phyloP scores from a whole-genome alignment of 1,139 yeast genomes.

The Nakaseomyces sp. region DNA sequence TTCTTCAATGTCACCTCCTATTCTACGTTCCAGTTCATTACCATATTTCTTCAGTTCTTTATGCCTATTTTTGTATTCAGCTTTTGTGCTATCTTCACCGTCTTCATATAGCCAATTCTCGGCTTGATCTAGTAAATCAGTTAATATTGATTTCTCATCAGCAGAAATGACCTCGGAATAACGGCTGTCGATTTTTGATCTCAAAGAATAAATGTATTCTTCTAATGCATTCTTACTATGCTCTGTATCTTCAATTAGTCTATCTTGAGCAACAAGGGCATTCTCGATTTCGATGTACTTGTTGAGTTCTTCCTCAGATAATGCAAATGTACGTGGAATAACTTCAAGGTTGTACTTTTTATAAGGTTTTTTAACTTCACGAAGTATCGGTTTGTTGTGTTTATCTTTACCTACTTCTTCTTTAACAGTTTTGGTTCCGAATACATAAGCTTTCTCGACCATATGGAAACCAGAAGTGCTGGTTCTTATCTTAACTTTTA shows the following conservation, averaged over 20 bases:
- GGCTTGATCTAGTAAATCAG: constrained; percentile 64
- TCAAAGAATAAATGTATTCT: constrained; percentile 93
- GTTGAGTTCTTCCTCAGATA: constrained; percentile 50
- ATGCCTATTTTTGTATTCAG: constrained; percentile 91
- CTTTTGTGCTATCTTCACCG: constrained; percentile 92
- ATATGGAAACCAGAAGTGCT: constrained; percentile 94
- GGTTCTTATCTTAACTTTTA: constrained; percentile 88
- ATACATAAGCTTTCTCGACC: constrained; percentile 87
- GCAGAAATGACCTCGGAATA: constrained; percentile 60
- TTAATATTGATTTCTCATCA: constrained; percentile 74
- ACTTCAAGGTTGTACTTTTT: constrained; percentile 67
- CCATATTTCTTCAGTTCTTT: constrained; percentile 54
- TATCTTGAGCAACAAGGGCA: constrained; percentile 77
- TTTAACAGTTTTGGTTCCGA: constrained; percentile 42
- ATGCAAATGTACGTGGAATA: constrained; percentile 52
- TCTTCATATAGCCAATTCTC: constrained; percentile 98
- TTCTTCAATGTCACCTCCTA: background rate
- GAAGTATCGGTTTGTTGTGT: background rate
- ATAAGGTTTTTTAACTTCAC: constrained; percentile 22
- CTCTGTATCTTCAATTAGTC: constrained; percentile 95
- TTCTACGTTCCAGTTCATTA: background rate
- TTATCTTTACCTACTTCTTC: background rate
- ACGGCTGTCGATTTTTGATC: constrained; percentile 90
- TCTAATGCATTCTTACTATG: constrained; percentile 97
- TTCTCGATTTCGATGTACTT: constrained; percentile 69